A percentile compares a stretch with the other conserved stretches of the same genome.
These are phyloP conservation scores for Balansia obtecta DNA, from an alignment of 2,329 filamentous ascomycete genomes.

Conservation along the genomic window DNA sequence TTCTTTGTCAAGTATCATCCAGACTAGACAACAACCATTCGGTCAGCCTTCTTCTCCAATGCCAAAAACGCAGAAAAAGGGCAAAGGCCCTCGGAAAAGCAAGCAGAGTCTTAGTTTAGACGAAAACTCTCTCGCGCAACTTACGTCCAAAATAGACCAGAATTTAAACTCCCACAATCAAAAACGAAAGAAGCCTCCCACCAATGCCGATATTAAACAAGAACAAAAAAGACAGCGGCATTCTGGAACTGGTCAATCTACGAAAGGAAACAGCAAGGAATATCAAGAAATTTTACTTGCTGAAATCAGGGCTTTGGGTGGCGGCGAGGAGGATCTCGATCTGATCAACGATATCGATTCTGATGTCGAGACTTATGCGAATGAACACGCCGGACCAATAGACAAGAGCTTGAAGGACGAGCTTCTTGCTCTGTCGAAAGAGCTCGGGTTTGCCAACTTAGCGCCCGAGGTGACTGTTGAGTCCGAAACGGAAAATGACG, in stretches of 20 bases:
- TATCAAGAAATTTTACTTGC: slow-evolving; percentile 36
- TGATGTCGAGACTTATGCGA: slow-evolving; percentile 24
- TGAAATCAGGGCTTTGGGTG: slow-evolving; percentile 53
- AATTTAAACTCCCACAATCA: slow-evolving; percentile 30
- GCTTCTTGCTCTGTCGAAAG: slow-evolving; percentile 25
- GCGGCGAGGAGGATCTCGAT: slow-evolving; percentile 51
- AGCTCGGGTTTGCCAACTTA: slow-evolving; percentile 24
- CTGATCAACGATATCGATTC: slow-evolving; percentile 42
- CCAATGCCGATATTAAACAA: slow-evolving; percentile 20
- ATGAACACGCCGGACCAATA: slow-evolving; percentile 19
- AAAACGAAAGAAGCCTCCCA: slow-evolving; percentile 32
- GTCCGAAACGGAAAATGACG: slow-evolving; percentile 23
- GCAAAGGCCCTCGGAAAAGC: slow-evolving; percentile 16
- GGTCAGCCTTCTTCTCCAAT: slow-evolving; percentile 12
- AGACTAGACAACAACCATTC: background rate
- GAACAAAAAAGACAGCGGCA: slow-evolving; percentile 26
- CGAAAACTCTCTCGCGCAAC: slow-evolving; percentile 34
- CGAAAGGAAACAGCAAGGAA: slow-evolving; percentile 15
- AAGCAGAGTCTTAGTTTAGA: slow-evolving; percentile 26
- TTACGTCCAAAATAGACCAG: slow-evolving; percentile 46
- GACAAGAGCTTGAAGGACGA: slow-evolving; percentile 29
- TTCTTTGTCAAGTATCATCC: background rate
- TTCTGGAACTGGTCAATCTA: slow-evolving; percentile 10
- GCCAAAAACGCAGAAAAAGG: slow-evolving; percentile 26
- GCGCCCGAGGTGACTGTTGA: slow-evolving; percentile 24